These are phyloP conservation scores for Eleusine indica DNA, from an alignment of 176 grass and related monocot species.

Conservation along the genomic window DNA sequence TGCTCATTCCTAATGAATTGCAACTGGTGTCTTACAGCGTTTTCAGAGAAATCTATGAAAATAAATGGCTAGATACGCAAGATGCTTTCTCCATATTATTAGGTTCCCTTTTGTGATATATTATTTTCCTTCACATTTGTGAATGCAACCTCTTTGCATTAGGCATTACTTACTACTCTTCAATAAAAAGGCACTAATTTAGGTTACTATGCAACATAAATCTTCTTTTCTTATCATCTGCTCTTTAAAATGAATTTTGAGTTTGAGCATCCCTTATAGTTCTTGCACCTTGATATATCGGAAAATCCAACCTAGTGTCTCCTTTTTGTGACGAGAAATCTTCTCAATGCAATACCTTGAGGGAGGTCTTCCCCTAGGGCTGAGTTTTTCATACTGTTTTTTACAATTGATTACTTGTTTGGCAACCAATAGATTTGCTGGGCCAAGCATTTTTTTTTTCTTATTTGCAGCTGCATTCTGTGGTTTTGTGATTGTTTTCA, in stretches of 20 bases:
- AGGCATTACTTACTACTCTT: too few relatives aligned
- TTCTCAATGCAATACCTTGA: too few relatives aligned
- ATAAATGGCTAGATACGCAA: neutral
- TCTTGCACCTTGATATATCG: neutral
- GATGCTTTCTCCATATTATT: slow-evolving; percentile 9
- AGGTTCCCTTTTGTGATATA: slow-evolving; percentile 1
- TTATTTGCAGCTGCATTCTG: neutral
- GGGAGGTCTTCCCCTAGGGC: too few relatives aligned
- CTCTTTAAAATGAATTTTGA: neutral
- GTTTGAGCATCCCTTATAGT: neutral
- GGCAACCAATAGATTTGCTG: too few relatives aligned
- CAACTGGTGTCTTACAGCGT: neutral
- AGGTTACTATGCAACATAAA: slow-evolving; percentile 9
- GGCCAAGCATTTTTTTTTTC: neutral
- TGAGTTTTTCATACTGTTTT: neutral
- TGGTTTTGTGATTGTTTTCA: neutral
- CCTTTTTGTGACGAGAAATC: neutral
- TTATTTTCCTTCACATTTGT: neutral
- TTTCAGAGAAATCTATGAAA: slow-evolving; percentile 18
- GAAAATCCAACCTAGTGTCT: neutral
- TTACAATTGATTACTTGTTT: slow-evolving; percentile 13
- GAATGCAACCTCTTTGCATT: too few relatives aligned
- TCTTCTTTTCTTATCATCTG: neutral
- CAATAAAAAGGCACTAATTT: neutral
- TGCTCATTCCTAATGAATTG: slow-evolving; percentile 13